Evolutionary conservation across 768 basidiomycete genomes (phyloP).

Genomic region (Kwoniella pini): DNA sequence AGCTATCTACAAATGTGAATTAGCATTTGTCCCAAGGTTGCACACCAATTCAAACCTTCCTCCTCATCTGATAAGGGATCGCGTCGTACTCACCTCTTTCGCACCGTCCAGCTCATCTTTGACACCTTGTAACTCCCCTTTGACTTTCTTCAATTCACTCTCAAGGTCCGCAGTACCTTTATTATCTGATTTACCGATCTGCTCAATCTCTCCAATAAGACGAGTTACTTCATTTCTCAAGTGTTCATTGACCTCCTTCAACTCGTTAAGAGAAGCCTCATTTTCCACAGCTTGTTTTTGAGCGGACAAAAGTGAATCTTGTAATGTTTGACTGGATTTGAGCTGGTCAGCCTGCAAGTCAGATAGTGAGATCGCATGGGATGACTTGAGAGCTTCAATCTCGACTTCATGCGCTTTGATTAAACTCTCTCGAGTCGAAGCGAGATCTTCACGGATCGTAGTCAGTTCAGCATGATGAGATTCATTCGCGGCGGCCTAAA

Average conservation of each 20-base stretch:
- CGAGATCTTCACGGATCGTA: constrained; percentile 27
- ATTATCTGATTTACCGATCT: neutral
- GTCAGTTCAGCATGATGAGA: constrained; percentile 33
- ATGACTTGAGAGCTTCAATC: constrained; percentile 22
- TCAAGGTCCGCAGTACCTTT: neutral
- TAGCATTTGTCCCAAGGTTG: no score
- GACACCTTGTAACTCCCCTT: constrained; percentile 29
- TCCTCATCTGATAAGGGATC: no score
- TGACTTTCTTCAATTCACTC: constrained; percentile 1
- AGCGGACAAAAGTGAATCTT: constrained; percentile 1
- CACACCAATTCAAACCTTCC: no score
- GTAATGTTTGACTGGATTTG: neutral
- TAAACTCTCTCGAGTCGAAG: constrained; percentile 26
- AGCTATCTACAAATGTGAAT: constrained; percentile 23
- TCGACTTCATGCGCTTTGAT: constrained; percentile 31
- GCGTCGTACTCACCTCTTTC: constrained; percentile 34
- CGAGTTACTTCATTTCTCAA: constrained; percentile 17
- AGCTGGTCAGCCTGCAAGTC: constrained; percentile 19
- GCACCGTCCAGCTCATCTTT: constrained; percentile 33
- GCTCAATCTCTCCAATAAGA: constrained; percentile 12
- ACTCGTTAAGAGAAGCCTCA: neutral
- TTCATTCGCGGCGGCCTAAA: constrained; percentile 17
- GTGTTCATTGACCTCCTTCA: constrained; percentile 5
- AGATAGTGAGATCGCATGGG: constrained; percentile 27
- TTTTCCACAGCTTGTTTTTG: constrained; percentile 1